Percentiles rank a stretch among this genome's conserved stretches.
phyloP scores from a whole-genome alignment of 2,329 filamentous ascomycete genomes.

The Scleromitrula shiraiana region DNA sequence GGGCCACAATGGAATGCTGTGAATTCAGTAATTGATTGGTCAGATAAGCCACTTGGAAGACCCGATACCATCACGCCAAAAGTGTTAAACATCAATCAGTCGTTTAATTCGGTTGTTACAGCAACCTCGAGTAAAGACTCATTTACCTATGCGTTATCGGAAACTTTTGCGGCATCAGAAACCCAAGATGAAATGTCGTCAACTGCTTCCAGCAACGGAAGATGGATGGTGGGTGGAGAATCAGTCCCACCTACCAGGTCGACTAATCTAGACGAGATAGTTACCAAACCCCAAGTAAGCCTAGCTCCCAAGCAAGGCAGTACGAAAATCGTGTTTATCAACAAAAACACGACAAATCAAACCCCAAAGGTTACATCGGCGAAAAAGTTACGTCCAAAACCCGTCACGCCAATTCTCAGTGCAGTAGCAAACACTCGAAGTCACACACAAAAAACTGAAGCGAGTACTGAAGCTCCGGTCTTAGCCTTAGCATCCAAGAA shows the following conservation, averaged over 20 bases:
- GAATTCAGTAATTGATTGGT: slow-evolving; percentile 10
- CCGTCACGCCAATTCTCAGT: neutral
- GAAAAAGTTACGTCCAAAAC: slow-evolving; percentile 3
- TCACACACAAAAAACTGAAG: neutral
- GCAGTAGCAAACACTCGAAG: neutral
- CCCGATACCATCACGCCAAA: slow-evolving; percentile 24
- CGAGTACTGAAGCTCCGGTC: neutral
- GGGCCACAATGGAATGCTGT: slow-evolving; percentile 11
- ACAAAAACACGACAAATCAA: slow-evolving; percentile 9
- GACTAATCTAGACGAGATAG: too few species aligned
- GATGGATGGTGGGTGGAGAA: too few species aligned
- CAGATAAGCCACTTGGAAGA: neutral
- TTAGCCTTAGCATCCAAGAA: neutral
- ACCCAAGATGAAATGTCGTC: slow-evolving; percentile 13
- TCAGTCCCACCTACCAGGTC: too few species aligned
- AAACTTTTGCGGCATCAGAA: slow-evolving; percentile 10
- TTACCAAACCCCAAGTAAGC: too few species aligned
- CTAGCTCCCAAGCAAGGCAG: too few species aligned
- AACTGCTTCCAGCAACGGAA: too few species aligned
- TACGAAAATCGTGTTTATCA: too few species aligned
- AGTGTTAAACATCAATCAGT: slow-evolving; percentile 16
- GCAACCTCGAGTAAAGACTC: slow-evolving; percentile 19
- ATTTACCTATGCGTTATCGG: slow-evolving; percentile 12
- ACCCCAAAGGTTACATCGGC: slow-evolving; percentile 6
- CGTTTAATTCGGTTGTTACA: slow-evolving; percentile 13